Percentiles rank a stretch among this genome's conserved stretches.
phyloP scores from a whole-genome alignment of 345 rosid genomes.

The Kernera saxatilis region DNA sequence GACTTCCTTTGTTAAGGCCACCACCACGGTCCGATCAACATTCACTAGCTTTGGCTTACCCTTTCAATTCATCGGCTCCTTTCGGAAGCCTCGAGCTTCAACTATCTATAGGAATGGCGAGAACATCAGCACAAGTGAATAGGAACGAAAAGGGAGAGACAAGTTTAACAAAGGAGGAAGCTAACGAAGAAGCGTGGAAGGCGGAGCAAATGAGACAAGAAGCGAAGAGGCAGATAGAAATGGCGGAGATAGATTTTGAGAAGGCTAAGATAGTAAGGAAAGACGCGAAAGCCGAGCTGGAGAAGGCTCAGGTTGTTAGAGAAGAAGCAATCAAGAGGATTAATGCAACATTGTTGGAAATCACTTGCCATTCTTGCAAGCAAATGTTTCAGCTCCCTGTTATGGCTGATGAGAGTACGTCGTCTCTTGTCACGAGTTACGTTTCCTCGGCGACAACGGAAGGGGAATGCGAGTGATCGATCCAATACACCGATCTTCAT shows the following conservation, averaged over 20 bases:
- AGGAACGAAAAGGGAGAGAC: constrained; percentile 28
- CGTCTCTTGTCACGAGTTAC: constrained; percentile 25
- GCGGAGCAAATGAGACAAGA: constrained; percentile 66
- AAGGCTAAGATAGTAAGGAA: constrained; percentile 74
- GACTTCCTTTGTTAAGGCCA: constrained; percentile 40
- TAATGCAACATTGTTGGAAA: constrained; percentile 53
- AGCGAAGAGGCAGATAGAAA: constrained; percentile 63
- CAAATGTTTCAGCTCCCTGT: constrained; percentile 45
- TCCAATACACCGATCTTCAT: background rate
- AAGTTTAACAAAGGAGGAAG: constrained; percentile 32
- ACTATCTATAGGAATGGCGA: constrained; percentile 34
- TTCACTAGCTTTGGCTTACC: constrained; percentile 20
- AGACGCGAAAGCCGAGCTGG: constrained; percentile 74
- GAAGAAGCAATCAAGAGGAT: constrained; percentile 63
- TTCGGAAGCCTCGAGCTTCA: constrained; percentile 19
- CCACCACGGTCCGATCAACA: constrained; percentile 28
- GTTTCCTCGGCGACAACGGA: constrained; percentile 24
- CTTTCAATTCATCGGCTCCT: constrained; percentile 8
- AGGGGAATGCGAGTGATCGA: constrained; percentile 14
- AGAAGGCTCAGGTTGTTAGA: constrained; percentile 55
- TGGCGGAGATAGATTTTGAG: constrained; percentile 73
- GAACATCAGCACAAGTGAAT: constrained; percentile 10
- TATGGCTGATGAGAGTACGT: constrained; percentile 23
- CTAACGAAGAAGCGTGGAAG: constrained; percentile 38
- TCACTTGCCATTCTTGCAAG: constrained; percentile 78